Conservation (phyloP, 768 basidiomycete species). For the Suillus subaureus region DNA sequence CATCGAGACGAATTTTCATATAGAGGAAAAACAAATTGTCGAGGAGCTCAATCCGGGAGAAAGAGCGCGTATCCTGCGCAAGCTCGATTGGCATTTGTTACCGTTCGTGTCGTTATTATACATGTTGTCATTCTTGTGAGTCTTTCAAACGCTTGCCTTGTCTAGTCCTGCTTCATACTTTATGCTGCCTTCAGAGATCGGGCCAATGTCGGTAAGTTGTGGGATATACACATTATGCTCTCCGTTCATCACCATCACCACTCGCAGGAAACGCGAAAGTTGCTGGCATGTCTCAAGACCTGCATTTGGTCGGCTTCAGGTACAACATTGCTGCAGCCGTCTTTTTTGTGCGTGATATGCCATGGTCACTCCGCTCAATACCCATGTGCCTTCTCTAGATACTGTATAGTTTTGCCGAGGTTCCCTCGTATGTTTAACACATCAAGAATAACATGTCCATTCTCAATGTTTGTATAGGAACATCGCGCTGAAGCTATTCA, state of each 20-base stretch:
- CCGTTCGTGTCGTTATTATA: conserved; percentile 48
- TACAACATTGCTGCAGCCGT: conserved; percentile 43
- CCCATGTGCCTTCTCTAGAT: conserved; percentile 22
- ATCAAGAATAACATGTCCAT: background rate
- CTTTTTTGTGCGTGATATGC: conserved; percentile 33
- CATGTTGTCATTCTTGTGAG: conserved; percentile 49
- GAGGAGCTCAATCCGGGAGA: conserved; percentile 20
- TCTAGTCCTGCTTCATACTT: background rate
- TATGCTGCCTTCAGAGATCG: conserved; percentile 37
- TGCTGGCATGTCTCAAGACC: conserved; percentile 45
- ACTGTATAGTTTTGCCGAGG: conserved; percentile 40
- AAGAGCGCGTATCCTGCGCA: conserved; percentile 37
- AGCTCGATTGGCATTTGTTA: conserved; percentile 46
- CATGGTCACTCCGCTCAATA: background rate
- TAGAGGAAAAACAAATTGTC: background rate
- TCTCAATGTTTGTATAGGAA: conserved; percentile 31
- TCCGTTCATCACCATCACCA: background rate
- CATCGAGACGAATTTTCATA: background rate
- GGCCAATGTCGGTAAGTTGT: conserved; percentile 43
- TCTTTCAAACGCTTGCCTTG: conserved; percentile 6
- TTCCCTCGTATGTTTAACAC: conserved; percentile 38
- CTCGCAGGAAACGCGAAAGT: conserved; percentile 43
- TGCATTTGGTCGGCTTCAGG: conserved; percentile 34
- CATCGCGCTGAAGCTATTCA: conserved; percentile 37
- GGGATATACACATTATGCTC: background rate